A percentile compares a stretch with the other conserved stretches of the same genome.
Conservation (phyloP, 2,329 filamentous ascomycete species). For the Diplodia corticola region DNA sequence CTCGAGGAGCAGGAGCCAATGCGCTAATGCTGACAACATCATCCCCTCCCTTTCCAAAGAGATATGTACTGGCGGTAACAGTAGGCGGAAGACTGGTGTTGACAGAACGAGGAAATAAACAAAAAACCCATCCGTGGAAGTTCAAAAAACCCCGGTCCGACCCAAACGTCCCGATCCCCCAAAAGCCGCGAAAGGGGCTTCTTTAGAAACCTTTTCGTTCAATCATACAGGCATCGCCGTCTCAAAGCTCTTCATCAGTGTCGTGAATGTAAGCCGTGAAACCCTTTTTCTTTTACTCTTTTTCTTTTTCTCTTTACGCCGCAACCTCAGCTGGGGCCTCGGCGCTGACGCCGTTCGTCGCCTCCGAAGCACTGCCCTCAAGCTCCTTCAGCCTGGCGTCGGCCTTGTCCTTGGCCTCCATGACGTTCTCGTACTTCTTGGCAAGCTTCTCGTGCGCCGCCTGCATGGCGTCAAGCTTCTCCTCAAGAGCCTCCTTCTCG, state of each 20-base stretch:
- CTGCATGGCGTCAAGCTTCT: constrained; percentile 17
- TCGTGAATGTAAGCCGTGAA: neutral
- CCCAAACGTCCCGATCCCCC: constrained; percentile 14
- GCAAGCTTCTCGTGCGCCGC: constrained; percentile 31
- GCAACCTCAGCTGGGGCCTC: neutral
- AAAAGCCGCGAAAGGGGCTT: constrained; percentile 9
- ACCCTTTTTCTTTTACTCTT: neutral
- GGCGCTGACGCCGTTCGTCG: constrained; percentile 2
- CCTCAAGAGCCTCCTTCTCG: constrained; percentile 26
- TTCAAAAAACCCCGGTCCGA: neutral
- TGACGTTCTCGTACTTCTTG: constrained; percentile 28
- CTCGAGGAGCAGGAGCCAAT: neutral
- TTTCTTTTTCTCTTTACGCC: constrained; percentile 1
- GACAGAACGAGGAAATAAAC: neutral
- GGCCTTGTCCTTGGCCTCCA: constrained; percentile 27
- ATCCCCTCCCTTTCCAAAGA: neutral
- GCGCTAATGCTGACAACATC: neutral
- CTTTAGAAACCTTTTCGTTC: constrained; percentile 18
- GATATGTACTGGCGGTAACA: neutral
- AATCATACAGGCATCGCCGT: constrained; percentile 18
- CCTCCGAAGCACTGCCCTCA: constrained; percentile 10
- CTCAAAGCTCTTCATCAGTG: neutral
- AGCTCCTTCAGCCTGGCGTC: constrained; percentile 9
- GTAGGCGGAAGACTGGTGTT: neutral
- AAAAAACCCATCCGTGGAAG: neutral